Base-by-base conservation (phyloP, 2,329 filamentous ascomycete species). In the Pseudocercospora musae region DNA sequence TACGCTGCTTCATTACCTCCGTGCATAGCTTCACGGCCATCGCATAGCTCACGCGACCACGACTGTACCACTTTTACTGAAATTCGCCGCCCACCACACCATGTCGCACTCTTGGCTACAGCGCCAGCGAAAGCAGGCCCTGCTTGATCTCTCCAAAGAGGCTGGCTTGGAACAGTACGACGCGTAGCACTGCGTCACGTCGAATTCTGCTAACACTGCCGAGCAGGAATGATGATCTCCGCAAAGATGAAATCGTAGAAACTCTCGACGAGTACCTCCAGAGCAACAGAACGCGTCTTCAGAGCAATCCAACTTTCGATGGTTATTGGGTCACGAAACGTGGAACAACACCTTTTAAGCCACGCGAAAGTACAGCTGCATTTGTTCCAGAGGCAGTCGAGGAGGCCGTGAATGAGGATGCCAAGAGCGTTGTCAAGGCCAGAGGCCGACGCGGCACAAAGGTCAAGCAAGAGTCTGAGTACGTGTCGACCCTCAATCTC, bases 221-320 rank as follows among this genome's bases (percentile, higher is more conserved):
- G 27, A 23, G 33, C 60, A 74, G 72, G 53, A 62, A 70, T 21
- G 87, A 91, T 68, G 81, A 83, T 60, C 79, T 89, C 67, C 90
- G 89, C 76, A 96, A 96, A 78, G 81, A 83, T 67, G 92, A 96
- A 54, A 85, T 98, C 63, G 91, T 94, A 73, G 76, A 83, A 62
- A 85, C 85, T 49, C 85, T 96, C 66, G 90, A 96, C 70, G 84
- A 88, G 52, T 88, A 87, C 77, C 85, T 96, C 50, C 82, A 86
- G 68, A 82, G 85, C 66, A 89, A 96, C 79, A 82, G 85, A 69
- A 80, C 84, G 66, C 82, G 82, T 64, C 89, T 90, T 73, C 81
- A 84, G 57, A 80, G 81, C 62, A 85, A 92, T 68, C 78, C 87
- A 59, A 81, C 80, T 59, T 85, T 96, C 74, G 79, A 84, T 64